Evolutionary conservation across 1,284 basidiomycete genomes (phyloP), one percentile per base, ranked within the genome.

Genomic region (Mycosarcoma mackinlayi): DNA sequence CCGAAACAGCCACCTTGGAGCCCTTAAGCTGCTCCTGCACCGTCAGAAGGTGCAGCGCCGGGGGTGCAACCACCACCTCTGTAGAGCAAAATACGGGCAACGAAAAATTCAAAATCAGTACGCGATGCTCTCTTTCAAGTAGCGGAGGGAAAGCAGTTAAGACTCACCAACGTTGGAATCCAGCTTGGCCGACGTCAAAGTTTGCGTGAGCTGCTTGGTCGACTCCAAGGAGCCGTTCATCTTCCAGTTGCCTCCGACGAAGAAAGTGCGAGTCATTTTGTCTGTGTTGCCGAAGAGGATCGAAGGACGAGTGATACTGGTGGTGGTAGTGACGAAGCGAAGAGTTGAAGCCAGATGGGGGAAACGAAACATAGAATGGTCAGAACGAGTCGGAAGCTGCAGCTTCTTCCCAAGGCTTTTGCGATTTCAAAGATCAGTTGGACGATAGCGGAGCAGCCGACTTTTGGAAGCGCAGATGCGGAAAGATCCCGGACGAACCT

Each of bases 1-100:
- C 95, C 13, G 92, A 85, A 67, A 98, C 88, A 28, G 61, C 41
- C 23, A 82, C 58, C 21, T 68, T 44, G 38, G 64, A 54, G 27
- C 54, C 63, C 45, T 57, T 42, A 23, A 82, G 64, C 41, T 64
- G 60, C 45, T 79, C 74, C 74, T 79, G 61, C 23, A 77, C 76
- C 16, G 68, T 44, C 1, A 81, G 57, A 14, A 82, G 76, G 72
- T 82, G 72, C 38, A 82, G 58, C 24, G 74, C 68, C 9, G 81
- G 78, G n/a, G 81, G 81, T 3, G 81, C 70, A 11, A 82, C 68
- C 25, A 82, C 78, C 21, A 81, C 78, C 78, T 82, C 80, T 67
- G 53, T 10, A 28, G 21, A 2, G 4, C 2, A 7, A 24, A 30
- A 27, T 33, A 7, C 11, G 34, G 10, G 10, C 35, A 25, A 14